A percentile compares a stretch with the other conserved stretches of the same genome.
These are phyloP conservation scores for Sanghuangporus sanghuang DNA, from an alignment of 1,284 basidiomycete genomes.

Conservation along the genomic window DNA sequence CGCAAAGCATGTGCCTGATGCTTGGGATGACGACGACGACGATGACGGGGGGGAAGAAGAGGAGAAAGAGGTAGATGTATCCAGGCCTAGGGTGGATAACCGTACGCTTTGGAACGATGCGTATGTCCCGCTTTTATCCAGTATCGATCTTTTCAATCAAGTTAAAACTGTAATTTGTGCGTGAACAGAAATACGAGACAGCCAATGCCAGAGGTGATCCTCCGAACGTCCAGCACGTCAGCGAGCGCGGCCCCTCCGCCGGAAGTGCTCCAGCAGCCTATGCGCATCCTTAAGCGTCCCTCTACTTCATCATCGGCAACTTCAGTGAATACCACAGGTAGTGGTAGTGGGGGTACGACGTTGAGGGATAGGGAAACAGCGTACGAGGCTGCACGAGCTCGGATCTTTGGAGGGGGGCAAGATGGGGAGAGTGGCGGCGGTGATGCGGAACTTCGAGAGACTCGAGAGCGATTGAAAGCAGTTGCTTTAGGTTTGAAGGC, in stretches of 20 bases:
- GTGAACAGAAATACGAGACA: slow-evolving; percentile 20
- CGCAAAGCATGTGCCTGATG: slow-evolving; percentile 16
- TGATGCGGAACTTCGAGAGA: background rate
- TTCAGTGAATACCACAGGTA: background rate
- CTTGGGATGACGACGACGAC: slow-evolving; percentile 22
- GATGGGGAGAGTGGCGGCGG: background rate
- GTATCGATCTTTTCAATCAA: background rate
- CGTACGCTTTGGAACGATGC: slow-evolving; percentile 21
- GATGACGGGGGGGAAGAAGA: slow-evolving; percentile 16
- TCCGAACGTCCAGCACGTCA: slow-evolving; percentile 12
- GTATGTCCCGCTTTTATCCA: slow-evolving; percentile 14
- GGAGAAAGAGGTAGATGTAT: slow-evolving; percentile 8
- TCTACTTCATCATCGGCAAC: slow-evolving; percentile 6
- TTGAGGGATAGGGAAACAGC: slow-evolving; percentile 21
- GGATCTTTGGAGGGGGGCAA: slow-evolving; percentile 20
- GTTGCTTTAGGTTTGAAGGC: background rate
- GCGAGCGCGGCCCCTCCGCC: slow-evolving; percentile 15
- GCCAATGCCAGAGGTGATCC: slow-evolving; percentile 22
- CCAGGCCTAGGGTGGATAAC: background rate
- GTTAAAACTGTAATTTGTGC: background rate
- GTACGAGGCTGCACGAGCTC: slow-evolving; percentile 22
- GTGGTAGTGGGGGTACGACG: slow-evolving; percentile 5
- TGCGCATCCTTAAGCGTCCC: slow-evolving; percentile 23
- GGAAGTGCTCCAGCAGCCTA: slow-evolving; percentile 18
- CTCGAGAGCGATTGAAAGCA: background rate